Base-by-base conservation (phyloP, 495 filamentous ascomycete genomes). In the Penicillium simplicissimum region DNA sequence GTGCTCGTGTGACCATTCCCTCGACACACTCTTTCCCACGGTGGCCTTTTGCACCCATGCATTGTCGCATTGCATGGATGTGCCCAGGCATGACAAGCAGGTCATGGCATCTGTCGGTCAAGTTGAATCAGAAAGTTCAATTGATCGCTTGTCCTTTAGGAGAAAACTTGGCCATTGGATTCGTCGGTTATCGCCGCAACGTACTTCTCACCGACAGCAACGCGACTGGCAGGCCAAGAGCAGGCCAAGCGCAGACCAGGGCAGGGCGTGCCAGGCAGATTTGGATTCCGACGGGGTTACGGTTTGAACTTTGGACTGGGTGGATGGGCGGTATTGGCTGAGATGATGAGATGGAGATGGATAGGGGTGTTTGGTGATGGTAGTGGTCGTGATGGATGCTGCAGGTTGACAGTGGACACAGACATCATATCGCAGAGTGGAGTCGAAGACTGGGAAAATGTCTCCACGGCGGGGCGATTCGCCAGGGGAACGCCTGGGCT, bases 301-400 rank as follows among this genome's bases (percentile, higher is more conserved):
- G 34, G 55, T 66, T 55, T 52, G 52, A 52, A 36, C 64, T 66
- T 55, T 52, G 52, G 57, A 36, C 64, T 43, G 37, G 48, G 19
- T 23, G 11, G 54, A 35, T 3, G 48, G 33, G 25, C 21, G 28
- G 33, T n/a, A 14, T 31, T 21, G 28, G 28, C 10, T 51, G 47
- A 19, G 17, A 23, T 7, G 17, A 33, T 51, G 23, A 31, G 23
- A 31, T 51, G 47, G 23, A 31, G 23, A 31, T 51, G 47, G 1
- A 28, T 51, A 23, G 23, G 19, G 42, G 23, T 45, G 42, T 45
- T 45, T 45, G 42, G 15, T 14, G 45, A 48, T 48, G 31, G 4
- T 36, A 28, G 7, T 17, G 49, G 31, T 35, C n/a, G n/a, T n/a
- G n/a, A n/a, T n/a, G n/a, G 31, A 10, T n/a, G 40, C 54, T 43